Base-by-base conservation (phyloP, 768 basidiomycete species). In the Trametes maxima region DNA sequence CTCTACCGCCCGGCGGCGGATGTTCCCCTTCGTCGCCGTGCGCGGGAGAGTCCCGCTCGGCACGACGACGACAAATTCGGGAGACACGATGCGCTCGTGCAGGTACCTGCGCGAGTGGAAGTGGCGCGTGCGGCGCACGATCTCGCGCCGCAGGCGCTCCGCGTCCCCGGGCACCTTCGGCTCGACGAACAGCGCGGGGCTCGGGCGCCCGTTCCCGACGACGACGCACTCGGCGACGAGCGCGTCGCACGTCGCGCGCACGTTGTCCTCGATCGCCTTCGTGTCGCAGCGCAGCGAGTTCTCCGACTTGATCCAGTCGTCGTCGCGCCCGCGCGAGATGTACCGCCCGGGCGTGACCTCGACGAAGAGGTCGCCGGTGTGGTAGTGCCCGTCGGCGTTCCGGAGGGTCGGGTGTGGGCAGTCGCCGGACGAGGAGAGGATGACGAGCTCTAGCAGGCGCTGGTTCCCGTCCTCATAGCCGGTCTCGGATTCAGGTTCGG, bases 241-340 rank as follows among this genome's bases (percentile, higher is more conserved):
- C 43, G 80, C 76, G 2, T 76, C 81, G 71, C 90, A 93, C 63
- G 82, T 86, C 39, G 79, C 74, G 46, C 87, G 84, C 19, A 85
- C 79, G 66, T 90, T 88, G 63, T 93, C 89, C 74, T 92, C 90
- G 67, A 93, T 90, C 37, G 89, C 82, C 80, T 84, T 86, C 51
- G 90, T 90, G 68, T 92, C 90, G 68, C 90, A 91, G 53, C 90
- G 82, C 63, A 91, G 75, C 68, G 89, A 86, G 69, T 84, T 89
- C 69, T 89, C 87, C 40, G 85, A 86, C 76, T 92, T 92, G 72
- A 92, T 92, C 90, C 90, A 91, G 73, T 92, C 90, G 66, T 92
- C 90, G 62, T 90, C 84, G 43, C 90, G 83, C 24, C 90, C 90
- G 39, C 86, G 82, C 63, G 82, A 88, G 47, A 84, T 69, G 69